Conservation (phyloP, 1,284 basidiomycete species). For the Takashimella koratensis region DNA sequence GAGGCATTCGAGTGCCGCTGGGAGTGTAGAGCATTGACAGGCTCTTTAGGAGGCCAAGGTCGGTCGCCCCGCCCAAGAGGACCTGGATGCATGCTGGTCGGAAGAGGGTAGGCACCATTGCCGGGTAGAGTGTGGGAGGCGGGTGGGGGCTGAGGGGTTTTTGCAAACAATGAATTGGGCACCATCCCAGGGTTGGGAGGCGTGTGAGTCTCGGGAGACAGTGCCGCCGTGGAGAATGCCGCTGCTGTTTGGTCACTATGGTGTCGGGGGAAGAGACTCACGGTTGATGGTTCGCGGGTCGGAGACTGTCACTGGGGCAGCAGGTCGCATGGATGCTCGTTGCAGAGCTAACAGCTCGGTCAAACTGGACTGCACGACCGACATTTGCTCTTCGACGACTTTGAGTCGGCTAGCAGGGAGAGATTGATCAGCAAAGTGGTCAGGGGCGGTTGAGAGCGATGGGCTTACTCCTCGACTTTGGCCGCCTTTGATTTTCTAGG, state of each 20-base stretch:
- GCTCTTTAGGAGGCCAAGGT: background rate
- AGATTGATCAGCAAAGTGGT: too few relatives aligned
- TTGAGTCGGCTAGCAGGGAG: slow-evolving; percentile 65
- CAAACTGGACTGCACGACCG: slow-evolving; percentile 70
- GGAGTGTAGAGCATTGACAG: background rate
- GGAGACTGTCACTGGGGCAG: too few relatives aligned
- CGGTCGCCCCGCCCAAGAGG: background rate
- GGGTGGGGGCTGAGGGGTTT: background rate
- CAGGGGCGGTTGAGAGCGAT: too few relatives aligned
- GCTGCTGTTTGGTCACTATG: background rate
- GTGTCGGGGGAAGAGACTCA: background rate
- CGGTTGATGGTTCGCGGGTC: background rate
- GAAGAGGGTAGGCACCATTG: background rate
- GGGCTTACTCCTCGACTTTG: slow-evolving; percentile 74
- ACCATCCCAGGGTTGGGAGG: background rate
- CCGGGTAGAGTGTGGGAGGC: too few relatives aligned
- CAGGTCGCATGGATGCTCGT: slow-evolving; percentile 55
- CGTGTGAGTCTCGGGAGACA: background rate
- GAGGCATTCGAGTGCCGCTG: background rate
- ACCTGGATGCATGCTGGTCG: background rate
- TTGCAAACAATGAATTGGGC: background rate
- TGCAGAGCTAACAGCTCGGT: slow-evolving; percentile 63
- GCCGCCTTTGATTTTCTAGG: slow-evolving; percentile 66
- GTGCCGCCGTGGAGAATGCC: background rate
- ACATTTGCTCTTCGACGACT: slow-evolving; percentile 74